Evolutionary conservation across 129 eudicot species (phyloP), one percentile per base, ranked within the genome.

Genomic region (Arctium lappa): DNA sequence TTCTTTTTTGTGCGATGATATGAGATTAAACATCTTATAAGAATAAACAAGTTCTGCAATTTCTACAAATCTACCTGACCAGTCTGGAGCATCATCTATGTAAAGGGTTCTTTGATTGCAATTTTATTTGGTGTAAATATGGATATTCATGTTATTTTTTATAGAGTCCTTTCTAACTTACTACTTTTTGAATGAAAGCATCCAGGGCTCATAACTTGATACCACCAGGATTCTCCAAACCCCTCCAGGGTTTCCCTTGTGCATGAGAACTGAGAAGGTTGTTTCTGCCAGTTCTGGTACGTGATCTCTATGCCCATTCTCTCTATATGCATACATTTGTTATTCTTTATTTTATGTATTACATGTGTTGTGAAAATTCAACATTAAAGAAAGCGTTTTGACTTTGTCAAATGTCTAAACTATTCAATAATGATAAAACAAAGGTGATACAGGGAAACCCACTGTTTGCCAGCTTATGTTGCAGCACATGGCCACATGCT

Each of bases 221-320:
- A 76, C 97, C 89, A 44, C 91, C 89, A 13, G 94, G 97, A 53
- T 90, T 90, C 80, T 66, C 91, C 9, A 88, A 86, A 34, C 94
- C 92, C 94, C 92, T 83, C 91, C 92, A 8, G 94, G 97, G 6
- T 92, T 92, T 80, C 77, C 87, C 40, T 39, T 89, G 34, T 37
- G 69, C 50, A 87, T 82, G 68, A 87, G 85, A 76, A 73, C 73
- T 33, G 81, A 87, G 69, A 85, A 53, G 79, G 69, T 18, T 85
- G 48, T 71, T 83, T 79, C 89, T 33, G 68, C 90, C 74, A 76
- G 88, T 65, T 83, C 91, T 71, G 92, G 97, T 91, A 77, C 15
- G 76, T 37, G 37, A 38, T 63, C 6, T 39, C 71, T 74, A 13
- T 33, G 22, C 70, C 73, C 60, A 69, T 73, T 60, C 56, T 40